Percentiles rank a stretch among this genome's conserved stretches.
Conservation (phyloP, 2,329 filamentous ascomycete genomes). For the Neofusicoccum kwambonambiense region DNA sequence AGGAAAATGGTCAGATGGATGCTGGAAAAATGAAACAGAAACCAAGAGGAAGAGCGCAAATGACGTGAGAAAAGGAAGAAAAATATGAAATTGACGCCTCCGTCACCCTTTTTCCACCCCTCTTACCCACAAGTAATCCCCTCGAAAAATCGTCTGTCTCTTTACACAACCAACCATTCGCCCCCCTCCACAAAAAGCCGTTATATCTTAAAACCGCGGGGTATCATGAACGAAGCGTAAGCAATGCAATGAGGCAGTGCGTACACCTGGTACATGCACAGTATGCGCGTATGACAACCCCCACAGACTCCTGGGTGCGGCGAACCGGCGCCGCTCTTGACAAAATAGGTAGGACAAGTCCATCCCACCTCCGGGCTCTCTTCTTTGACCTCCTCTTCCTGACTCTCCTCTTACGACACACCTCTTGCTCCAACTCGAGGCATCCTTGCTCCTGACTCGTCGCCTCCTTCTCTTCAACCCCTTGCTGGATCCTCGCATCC, state of each 20-base stretch:
- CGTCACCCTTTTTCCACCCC: not conserved
- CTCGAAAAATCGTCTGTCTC: not conserved
- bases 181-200: slow-evolving; percentile 6
- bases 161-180: not conserved
- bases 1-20: not conserved
- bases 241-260: slow-evolving; percentile 16
- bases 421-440: too few relatives aligned
- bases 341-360: slow-evolving; percentile 5
- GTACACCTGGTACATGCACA: slow-evolving; percentile 17
- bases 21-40: not conserved
- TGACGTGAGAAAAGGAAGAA: too few relatives aligned
- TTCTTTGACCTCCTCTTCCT: not conserved
- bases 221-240: slow-evolving; percentile 17
- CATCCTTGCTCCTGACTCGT: not conserved
- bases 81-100: not conserved
- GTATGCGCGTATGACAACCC: slow-evolving; percentile 16
- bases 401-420: not conserved
- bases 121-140: not conserved
- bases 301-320: slow-evolving; percentile 14
- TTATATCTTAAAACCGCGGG: slow-evolving; percentile 15
- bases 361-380: not conserved
- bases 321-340: slow-evolving; percentile 15
- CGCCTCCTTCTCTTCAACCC: not conserved
- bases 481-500: not conserved
- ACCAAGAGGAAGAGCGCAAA: not conserved